Evolutionary conservation across 2,329 filamentous ascomycete species (phyloP).

Genomic region (Drechslerella coelobrocha): DNA sequence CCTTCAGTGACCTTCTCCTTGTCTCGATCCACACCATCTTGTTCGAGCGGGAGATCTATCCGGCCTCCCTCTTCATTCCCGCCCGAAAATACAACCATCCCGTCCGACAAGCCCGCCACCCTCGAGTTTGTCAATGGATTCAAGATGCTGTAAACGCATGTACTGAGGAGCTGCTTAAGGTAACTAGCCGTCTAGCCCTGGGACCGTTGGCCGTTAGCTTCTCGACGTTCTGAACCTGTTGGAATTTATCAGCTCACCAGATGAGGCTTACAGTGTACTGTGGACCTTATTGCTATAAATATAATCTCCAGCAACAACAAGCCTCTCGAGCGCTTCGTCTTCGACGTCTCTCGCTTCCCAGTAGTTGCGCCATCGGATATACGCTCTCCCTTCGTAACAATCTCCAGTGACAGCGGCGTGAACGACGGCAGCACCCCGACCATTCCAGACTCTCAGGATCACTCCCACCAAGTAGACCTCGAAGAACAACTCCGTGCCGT

Average conservation of each 20-base stretch:
- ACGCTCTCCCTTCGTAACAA: constrained; percentile 57
- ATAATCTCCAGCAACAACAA: constrained; percentile 57
- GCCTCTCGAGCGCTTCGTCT: constrained; percentile 67
- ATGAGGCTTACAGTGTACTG: constrained; percentile 54
- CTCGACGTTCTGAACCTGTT: too few species aligned
- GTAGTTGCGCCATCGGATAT: constrained; percentile 57
- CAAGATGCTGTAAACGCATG: constrained; percentile 78
- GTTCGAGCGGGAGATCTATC: constrained; percentile 81
- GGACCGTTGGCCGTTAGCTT: too few species aligned
- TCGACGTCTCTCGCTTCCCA: constrained; percentile 66
- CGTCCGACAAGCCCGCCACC: constrained; percentile 84
- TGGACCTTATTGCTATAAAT: constrained; percentile 57
- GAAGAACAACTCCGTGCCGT: constrained; percentile 76
- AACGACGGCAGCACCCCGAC: constrained; percentile 30
- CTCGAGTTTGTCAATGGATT: constrained; percentile 84
- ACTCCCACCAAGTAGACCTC: constrained; percentile 63
- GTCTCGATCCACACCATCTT: constrained; percentile 85
- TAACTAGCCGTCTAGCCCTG: constrained; percentile 51
- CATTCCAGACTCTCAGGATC: constrained; percentile 59
- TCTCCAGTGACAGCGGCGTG: constrained; percentile 28
- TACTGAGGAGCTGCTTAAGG: constrained; percentile 70
- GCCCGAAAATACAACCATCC: constrained; percentile 82
- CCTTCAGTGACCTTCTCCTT: constrained; percentile 80
- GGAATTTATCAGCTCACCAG: constrained; percentile 15
- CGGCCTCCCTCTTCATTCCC: constrained; percentile 75